Base-by-base conservation (phyloP, 352 stramenopile species). In the Pythium plurisporium region DNA sequence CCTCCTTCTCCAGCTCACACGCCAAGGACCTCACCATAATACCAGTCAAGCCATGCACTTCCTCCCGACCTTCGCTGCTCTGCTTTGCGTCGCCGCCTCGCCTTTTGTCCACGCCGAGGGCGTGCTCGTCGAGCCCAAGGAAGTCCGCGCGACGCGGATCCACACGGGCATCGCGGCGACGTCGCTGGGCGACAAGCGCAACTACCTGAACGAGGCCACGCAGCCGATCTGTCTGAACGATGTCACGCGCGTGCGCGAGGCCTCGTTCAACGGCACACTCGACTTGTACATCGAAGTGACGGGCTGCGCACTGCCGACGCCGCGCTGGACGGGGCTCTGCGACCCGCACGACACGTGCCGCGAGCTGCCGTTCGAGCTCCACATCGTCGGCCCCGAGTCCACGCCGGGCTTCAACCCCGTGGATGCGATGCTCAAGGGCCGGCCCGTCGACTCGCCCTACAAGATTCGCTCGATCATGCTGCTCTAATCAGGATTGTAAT, bases 261-360 rank as follows among this genome's bases (percentile, higher is more conserved):
- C 36, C 34, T n/a, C 50, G 33, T 36, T 30, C 26, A 50, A 55
- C 55, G 25, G 23, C 17, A 55, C 33, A 2, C 44, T 44, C 36
- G 44, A 55, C 25, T 23, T 55, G 55, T 50, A 29, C n/a, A 27
- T 62, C n/a, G 55, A 62, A 36, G 55, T 55, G 9, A 49, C 23
- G 3, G 55, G 55, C 43, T 62, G 55, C 45, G 10, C 23, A 8
- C 36, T 62, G 1, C 22, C 19, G 19, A 50, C 43, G 55, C 34
- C 43, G 3, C 43, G 17, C 0, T n/a, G n/a, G n/a, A n/a, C n/a
- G n/a, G 54, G 43, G 1, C 0, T 41, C 15, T 62, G 54, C 33
- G 7, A 14, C 5, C 23, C 26, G 19, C 30, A 23, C 11, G 20
- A 10, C 12, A 27, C n/a, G 19, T 55, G 55, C 36, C 12, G 19